phyloP scores from a whole-genome alignment of 148 eudicot species.

The Cornus florida region DNA sequence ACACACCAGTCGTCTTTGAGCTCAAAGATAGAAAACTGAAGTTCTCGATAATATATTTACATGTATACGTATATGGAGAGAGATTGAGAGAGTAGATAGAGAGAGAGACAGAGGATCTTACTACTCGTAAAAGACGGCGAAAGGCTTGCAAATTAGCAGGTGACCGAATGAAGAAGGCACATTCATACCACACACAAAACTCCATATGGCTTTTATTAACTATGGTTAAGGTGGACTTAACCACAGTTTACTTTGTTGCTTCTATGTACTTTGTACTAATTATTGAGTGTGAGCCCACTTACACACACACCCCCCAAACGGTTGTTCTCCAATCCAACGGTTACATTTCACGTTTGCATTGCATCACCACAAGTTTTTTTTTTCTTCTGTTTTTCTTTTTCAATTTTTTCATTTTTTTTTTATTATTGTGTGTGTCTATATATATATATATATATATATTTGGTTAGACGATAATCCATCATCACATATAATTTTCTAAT shows the following conservation, averaged over 20 bases:
- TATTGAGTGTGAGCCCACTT: neutral
- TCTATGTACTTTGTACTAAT: constrained; percentile 4
- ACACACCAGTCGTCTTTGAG: constrained; percentile 23
- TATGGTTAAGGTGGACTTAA: constrained; percentile 6
- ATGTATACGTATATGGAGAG: neutral
- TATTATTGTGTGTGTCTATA: no score
- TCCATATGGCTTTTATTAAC: constrained; percentile 5
- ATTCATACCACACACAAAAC: neutral
- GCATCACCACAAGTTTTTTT: neutral
- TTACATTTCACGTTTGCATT: neutral
- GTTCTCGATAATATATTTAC: constrained; percentile 2
- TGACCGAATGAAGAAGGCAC: constrained; percentile 31
- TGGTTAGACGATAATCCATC: no score
- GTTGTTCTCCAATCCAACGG: neutral
- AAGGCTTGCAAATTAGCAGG: constrained; percentile 33
- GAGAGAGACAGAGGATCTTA: constrained; percentile 3
- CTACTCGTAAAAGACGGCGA: constrained; percentile 29
- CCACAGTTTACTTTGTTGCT: neutral
- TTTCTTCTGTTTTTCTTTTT: no score
- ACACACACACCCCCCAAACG: neutral
- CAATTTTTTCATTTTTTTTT: no score
- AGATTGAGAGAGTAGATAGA: constrained; percentile 12
- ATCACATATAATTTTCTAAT: no score
- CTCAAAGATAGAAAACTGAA: constrained; percentile 6
- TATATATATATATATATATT: no score